Base-by-base conservation (phyloP, 805 yeast genomes). In the Citeromyces nyonsensis region DNA sequence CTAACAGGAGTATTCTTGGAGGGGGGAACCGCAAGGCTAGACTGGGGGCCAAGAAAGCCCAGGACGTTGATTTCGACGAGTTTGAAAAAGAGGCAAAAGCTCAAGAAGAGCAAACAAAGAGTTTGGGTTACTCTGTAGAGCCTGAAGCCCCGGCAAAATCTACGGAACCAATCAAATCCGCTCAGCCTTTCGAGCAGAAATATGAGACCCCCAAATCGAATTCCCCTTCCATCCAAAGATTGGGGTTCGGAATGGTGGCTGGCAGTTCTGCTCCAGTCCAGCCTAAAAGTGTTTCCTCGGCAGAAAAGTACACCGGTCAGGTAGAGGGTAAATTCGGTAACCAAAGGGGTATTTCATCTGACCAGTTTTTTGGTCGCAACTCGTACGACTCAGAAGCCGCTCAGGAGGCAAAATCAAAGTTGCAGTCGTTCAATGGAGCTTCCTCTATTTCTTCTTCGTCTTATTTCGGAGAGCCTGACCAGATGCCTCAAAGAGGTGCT, bases 321-420 rank as follows among this genome's bases (percentile, higher is more conserved):
- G 80, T 80, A 22, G 73, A 70, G 26, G 63, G 61, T 46, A 82
- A 84, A 58, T 91, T 69, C 50, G 96, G 96, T 35, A 61, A 59
- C 27, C 95, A 86, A 52, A 88, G 83, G 66, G 95, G 86, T 31
- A 91, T 91, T 40, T 91, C 97, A 0, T 86, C 96, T 2, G 97
- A 91, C 56, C 93, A 86, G 58, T 73, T 70, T 47, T 91, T 91
- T 54, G 95, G 95, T 12, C 75, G 94, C 47, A 88, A 86, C 28
- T 59, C 73, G 15, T 83, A 69, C 47, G 96, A 84, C 46, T 79
- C 80, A 41, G 63, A 62, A 2, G 81, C 82, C 26, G 78, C 78
- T 35, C 66, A 65, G 30, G 95, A 85, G 53, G 96, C 96, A 2
- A 66, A 67, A 40, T 49, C 69, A n/a, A 86, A 91, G 46, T 61